Base-by-base conservation (phyloP, 1,284 basidiomycete species). In the Ceratobasidium sp. region DNA sequence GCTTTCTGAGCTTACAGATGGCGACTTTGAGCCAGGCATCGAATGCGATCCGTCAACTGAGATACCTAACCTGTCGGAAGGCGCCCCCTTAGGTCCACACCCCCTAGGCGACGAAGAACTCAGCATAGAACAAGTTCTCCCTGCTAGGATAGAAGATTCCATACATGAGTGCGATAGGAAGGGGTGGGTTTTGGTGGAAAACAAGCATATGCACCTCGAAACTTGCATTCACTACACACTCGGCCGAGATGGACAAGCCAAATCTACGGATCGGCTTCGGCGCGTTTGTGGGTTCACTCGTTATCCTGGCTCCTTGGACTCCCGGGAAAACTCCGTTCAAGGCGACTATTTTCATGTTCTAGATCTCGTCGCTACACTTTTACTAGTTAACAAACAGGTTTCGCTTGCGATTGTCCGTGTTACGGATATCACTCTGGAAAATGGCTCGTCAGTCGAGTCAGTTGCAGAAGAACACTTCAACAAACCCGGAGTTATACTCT, bases 241-340 rank as follows among this genome's bases (percentile, higher is more conserved):
- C 5, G 71, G 71, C 4, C 3, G 13, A 4, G 58, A 51, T 0
- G 60, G 58, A 1, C 18, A 42, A 33, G 5, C 56, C 2, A 63
- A 46, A 28, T 73, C 71, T 6, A 73, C 71, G 39, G 71, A 73
- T 53, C 56, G 58, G 1, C 44, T 73, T 0, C 46, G 71, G 15
- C 58, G 71, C 39, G 40, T 73, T 2, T 64, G 71, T 20, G 71
- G 71, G 40, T 73, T 49, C 44, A 73, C 58, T 2, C 71, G 71
- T 3, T 63, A 73, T 23, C 58, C 53, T 5, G 6, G 26, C 10
- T 13, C 69, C 26, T 33, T 4, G 4, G n/a, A 44, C 18, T 18
- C 67, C 40, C 15, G n/a, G 0, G 2, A 26, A 9, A 0, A 39
- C 1, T 53, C 67, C 40, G 26, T 55, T 20, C 28, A 55, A 13